phyloP scores from a whole-genome alignment of 2,329 filamentous ascomycete genomes.

The Ilyonectria destructans region DNA sequence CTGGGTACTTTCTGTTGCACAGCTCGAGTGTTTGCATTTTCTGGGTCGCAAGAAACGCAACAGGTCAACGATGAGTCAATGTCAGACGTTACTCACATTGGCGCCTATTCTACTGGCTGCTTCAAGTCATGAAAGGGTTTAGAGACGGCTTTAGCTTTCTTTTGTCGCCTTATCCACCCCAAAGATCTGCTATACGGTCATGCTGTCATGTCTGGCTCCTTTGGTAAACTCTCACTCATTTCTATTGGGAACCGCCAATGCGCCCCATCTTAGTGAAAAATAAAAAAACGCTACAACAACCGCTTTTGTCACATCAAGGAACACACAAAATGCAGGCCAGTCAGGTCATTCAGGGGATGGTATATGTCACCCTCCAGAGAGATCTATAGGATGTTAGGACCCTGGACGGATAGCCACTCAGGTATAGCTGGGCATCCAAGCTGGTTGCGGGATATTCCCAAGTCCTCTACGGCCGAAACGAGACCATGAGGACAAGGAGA shows the following conservation, averaged over 20 bases:
- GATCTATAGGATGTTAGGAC: background rate
- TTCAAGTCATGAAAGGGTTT: too few species aligned
- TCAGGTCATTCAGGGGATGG: background rate
- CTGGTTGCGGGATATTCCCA: background rate
- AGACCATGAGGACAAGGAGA: background rate
- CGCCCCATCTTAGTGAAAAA: background rate
- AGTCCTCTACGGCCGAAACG: slow-evolving; percentile 15
- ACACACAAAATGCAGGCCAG: background rate
- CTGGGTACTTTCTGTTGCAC: too few species aligned
- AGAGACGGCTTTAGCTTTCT: too few species aligned
- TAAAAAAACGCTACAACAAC: background rate
- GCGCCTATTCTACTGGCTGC: too few species aligned
- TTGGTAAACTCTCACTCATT: background rate
- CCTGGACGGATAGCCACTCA: background rate
- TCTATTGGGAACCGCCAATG: background rate
- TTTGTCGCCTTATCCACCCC: too few species aligned
- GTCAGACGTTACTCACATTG: too few species aligned
- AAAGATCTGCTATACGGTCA: too few species aligned
- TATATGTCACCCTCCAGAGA: background rate
- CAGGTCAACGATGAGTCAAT: too few species aligned
- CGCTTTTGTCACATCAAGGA: background rate
- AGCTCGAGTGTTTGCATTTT: too few species aligned
- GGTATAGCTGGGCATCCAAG: background rate
- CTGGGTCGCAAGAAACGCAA: too few species aligned
- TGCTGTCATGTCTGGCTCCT: too few species aligned